Evolutionary conservation across 2,329 filamentous ascomycete species (phyloP), one percentile per base, ranked within the genome.

Genomic region (Neophaeococcomyces aloes): DNA sequence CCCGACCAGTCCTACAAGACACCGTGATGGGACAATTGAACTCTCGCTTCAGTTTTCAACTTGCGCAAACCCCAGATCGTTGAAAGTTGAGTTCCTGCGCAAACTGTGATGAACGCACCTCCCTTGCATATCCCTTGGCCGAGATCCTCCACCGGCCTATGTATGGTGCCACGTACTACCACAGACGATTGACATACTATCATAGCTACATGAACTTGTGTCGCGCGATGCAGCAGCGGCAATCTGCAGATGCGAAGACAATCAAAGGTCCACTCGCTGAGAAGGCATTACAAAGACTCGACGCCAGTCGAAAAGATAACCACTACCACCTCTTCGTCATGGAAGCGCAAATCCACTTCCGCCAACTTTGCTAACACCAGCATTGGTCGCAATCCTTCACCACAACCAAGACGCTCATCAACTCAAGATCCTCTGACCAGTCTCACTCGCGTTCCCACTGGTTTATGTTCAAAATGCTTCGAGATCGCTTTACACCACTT

Each of bases 161-260:
- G 18, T 14, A 13, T 25, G 25, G 35, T 19, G 15, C 25, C 15
- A 27, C 23, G 23, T 27, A 27, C 23, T 27, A 27, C 23, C 10
- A 10, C 23, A 10, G 23, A 5, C 5, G 10, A 5, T 10, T 27
- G 23, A 27, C 23, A 10, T 27, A 35, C 30, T 34, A 29, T 13
- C 21, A 42, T 42, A 42, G 30, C 39, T 31, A 29, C 30, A 34
- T 34, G 30, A 42, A 31, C 30, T 29, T 35, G 11, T 29, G 21
- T 34, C 29, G 39, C 29, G 39, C 21, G 15, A 42, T 42, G 39
- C 39, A 29, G 39, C 39, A 29, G 31, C 39, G 39, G 39, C 39
- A 35, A 42, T 15, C 18, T 42, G 31, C 39, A 42, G 39, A 42
- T 42, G 39, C 39, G 39, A 27, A 42, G 39, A 25, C 39, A 42